A percentile compares a stretch with the other conserved stretches of the same genome.
These are phyloP conservation scores for Cladobotryum protrusum DNA, from an alignment of 2,329 filamentous ascomycete genomes.

Conservation along the genomic window DNA sequence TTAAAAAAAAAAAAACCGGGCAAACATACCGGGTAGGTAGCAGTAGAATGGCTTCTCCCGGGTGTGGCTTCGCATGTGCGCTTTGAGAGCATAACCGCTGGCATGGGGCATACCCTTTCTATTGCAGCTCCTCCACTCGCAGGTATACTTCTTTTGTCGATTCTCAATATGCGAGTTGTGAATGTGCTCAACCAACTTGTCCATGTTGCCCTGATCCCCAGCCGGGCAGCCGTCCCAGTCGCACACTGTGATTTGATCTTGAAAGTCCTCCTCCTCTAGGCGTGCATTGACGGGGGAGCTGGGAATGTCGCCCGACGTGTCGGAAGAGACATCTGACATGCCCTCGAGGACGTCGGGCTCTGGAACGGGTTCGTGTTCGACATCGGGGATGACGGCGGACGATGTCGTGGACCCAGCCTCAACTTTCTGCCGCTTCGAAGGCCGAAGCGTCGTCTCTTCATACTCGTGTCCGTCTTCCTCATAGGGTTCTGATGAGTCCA, in stretches of 20 bases:
- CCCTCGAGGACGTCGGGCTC: slow-evolving; percentile 49
- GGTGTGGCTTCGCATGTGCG: slow-evolving; percentile 96
- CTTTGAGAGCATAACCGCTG: slow-evolving; percentile 90
- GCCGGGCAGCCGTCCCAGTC: slow-evolving; percentile 69
- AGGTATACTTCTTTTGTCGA: slow-evolving; percentile 94
- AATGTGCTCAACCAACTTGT: slow-evolving; percentile 72
- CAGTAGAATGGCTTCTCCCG: slow-evolving; percentile 98
- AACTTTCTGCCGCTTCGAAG: slow-evolving; percentile 43
- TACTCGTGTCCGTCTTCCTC: slow-evolving; percentile 41
- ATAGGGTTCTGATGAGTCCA: slow-evolving; percentile 40
- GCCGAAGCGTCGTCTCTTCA: slow-evolving; percentile 35
- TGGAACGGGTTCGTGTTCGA: slow-evolving; percentile 40
- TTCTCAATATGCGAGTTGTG: slow-evolving; percentile 93
- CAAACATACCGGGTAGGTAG: slow-evolving; percentile 70
- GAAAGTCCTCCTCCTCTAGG: slow-evolving; percentile 66
- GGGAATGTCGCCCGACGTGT: slow-evolving; percentile 81
- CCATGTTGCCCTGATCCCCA: slow-evolving; percentile 73
- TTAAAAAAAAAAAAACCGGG: not conserved
- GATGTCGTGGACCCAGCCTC: slow-evolving; percentile 40
- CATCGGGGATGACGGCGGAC: slow-evolving; percentile 36
- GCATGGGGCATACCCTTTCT: slow-evolving; percentile 88
- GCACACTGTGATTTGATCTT: slow-evolving; percentile 72
- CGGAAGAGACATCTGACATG: slow-evolving; percentile 74
- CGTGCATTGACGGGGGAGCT: slow-evolving; percentile 62
- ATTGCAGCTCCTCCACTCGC: slow-evolving; percentile 88